A percentile compares a stretch with the other conserved stretches of the same genome.
These are phyloP conservation scores for Malbranchea zuffiana DNA, from an alignment of 2,329 filamentous ascomycete genomes.

Conservation along the genomic window DNA sequence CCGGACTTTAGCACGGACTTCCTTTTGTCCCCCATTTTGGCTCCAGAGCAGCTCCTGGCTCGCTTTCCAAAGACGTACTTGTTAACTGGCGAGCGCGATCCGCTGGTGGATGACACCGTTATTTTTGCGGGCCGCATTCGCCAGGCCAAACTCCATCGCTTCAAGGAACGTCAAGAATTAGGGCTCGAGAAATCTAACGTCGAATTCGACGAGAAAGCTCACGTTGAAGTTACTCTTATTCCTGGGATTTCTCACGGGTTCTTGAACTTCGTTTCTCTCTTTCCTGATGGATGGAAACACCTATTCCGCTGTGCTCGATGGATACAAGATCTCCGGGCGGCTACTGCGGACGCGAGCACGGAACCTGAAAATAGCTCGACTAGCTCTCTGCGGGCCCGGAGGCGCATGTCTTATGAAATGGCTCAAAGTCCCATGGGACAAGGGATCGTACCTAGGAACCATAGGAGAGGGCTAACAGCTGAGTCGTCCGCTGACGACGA, in stretches of 20 bases:
- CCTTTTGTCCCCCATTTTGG: conserved; percentile 77
- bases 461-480: conserved; percentile 38
- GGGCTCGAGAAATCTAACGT: conserved; percentile 44
- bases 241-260: conserved; percentile 91
- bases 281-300: conserved; percentile 81
- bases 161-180: conserved; percentile 45
- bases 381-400: conserved; percentile 11
- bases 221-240: conserved; percentile 71
- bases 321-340: conserved; percentile 60
- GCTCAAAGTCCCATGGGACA: not conserved
- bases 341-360: conserved; percentile 34
- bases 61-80: conserved; percentile 93
- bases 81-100: conserved; percentile 87
- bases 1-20: conserved; percentile 90
- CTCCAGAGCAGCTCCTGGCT: conserved; percentile 70
- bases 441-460: conserved; percentile 25
- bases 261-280: conserved; percentile 77
- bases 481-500: conserved; percentile 72
- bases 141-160: conserved; percentile 56
- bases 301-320: conserved; percentile 68
- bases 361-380: conserved; percentile 22
- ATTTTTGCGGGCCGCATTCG: conserved; percentile 87
- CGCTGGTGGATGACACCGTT: conserved; percentile 90
- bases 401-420: not conserved
- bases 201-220: conserved; percentile 60